Base-by-base conservation (phyloP, 495 filamentous ascomycete species). In the Penicillium turbatum region DNA sequence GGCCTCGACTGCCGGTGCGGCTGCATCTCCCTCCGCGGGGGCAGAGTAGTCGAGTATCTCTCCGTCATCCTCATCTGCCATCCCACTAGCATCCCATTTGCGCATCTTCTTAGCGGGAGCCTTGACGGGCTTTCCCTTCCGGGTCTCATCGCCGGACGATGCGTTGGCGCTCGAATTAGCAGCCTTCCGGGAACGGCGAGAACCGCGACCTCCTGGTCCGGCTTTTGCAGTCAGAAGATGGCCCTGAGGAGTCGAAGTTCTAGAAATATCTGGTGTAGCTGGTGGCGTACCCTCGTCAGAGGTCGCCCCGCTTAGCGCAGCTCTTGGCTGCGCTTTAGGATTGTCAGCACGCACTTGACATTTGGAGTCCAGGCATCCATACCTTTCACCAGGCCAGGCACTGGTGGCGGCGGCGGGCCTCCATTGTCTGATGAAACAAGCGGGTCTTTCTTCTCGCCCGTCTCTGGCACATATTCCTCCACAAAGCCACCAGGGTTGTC, bases 11-110 rank as follows among this genome's bases (percentile, higher is more conserved):
- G 72, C 69, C 21, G 80, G 77, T 30, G 86, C 84, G 26, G 68
- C 64, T 17, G 66, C 54, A 12, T 64, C 72, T 9, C 76, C 79
- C 42, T 79, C 81, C 17, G 75, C 76, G 16, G 75, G 71, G 0
- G 77, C 80, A 17, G 95, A 97, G 66, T 97, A 98, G 71, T 98
- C 93, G 27, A 98, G 74, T 44, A 86, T 78, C 11, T 82, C 74
- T 55, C 86, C 87, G 46, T 90, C 89, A 44, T 88, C 89, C 61
- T 96, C 93, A 59, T 92, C 89, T 8, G 88, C 91, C 47, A 86
- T 74, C 7, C 93, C 93, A 67, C 92, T 88, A 0, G 86, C 90
- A 68, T 92, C 87, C 93, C 93, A 98, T 60, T 83, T 88, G 45
- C 95, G 84, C 63, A 86, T 84, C 58, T 88, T 90, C 78, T 98